Evolutionary conservation across 2,329 filamentous ascomycete species (phyloP).

Genomic region (Fusarium decemcellulare): DNA sequence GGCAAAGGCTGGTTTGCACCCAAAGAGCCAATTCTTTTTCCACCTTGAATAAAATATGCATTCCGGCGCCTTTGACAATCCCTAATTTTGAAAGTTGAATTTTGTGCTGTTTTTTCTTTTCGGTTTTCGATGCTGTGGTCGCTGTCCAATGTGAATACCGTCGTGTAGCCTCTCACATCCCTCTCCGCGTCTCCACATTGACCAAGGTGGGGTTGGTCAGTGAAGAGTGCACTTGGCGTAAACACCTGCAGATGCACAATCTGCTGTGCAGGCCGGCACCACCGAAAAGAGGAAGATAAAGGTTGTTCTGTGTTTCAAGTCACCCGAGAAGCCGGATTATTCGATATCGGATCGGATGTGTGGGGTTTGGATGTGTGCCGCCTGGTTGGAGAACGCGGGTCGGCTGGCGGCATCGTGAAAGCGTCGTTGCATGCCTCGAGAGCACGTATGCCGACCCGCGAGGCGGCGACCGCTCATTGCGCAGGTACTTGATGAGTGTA

Average conservation of each 20-base stretch:
- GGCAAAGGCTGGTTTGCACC: conserved; percentile 45
- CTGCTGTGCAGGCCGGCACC: conserved; percentile 16
- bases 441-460: conserved; percentile 19
- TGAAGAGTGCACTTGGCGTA: conserved; percentile 22
- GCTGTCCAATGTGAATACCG: conserved; percentile 32
- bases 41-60: conserved; percentile 23
- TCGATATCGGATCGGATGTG: conserved; percentile 23
- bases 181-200: conserved; percentile 11
- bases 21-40: conserved; percentile 42
- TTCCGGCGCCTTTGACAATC: conserved; percentile 38
- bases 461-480: conserved; percentile 37
- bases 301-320: conserved; percentile 23
- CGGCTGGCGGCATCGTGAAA: conserved; percentile 27
- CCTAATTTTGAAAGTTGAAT: conserved; percentile 29
- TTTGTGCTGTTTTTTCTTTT: conserved; percentile 29
- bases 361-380: conserved; percentile 20
- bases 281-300: conserved; percentile 21
- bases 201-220: conserved; percentile 34
- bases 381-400: conserved; percentile 28
- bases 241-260: conserved; percentile 20
- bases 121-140: conserved; percentile 33
- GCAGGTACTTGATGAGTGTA: conserved; percentile 48
- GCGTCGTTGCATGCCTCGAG: conserved; percentile 13
- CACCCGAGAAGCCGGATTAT: conserved; percentile 29
- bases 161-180: conserved; percentile 23